Evolutionary conservation across 768 basidiomycete species (phyloP).

Genomic region (Cyclocybe cylindracea): DNA sequence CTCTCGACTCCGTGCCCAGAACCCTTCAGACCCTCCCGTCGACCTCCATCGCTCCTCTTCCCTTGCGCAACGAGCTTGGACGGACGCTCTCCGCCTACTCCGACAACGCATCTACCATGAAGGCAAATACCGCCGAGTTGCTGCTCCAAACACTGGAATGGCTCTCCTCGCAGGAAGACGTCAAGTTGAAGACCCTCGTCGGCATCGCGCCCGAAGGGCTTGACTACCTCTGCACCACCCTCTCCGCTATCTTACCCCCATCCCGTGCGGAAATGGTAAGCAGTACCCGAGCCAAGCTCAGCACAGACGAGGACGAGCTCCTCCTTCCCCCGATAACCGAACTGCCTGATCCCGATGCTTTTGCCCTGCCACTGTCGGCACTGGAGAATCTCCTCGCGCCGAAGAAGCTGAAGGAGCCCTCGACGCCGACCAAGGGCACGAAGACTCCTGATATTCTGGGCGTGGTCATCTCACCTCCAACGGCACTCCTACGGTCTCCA

Average conservation of each 20-base stretch:
- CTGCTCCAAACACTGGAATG: constrained; percentile 53
- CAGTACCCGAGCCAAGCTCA: constrained; percentile 28
- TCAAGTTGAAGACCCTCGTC: constrained; percentile 45
- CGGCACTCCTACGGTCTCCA: constrained; percentile 68
- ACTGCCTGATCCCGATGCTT: constrained; percentile 33
- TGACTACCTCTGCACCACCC: constrained; percentile 43
- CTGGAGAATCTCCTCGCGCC: constrained; percentile 51
- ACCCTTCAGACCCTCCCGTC: constrained; percentile 25
- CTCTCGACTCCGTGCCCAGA: constrained; percentile 22
- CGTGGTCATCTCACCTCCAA: constrained; percentile 70
- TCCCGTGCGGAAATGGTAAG: constrained; percentile 22
- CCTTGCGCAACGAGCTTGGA: constrained; percentile 35
- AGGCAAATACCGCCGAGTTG: constrained; percentile 36
- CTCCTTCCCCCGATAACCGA: constrained; percentile 30
- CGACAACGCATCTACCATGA: constrained; percentile 26
- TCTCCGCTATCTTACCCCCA: constrained; percentile 25
- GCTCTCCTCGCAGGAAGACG: constrained; percentile 46
- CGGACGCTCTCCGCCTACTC: constrained; percentile 30
- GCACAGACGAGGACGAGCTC: constrained; percentile 42
- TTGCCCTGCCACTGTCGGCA: constrained; percentile 47
- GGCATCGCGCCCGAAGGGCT: constrained; percentile 51
- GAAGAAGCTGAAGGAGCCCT: constrained; percentile 34
- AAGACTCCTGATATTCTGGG: constrained; percentile 61
- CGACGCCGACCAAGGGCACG: constrained; percentile 54
- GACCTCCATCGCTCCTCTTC: constrained; percentile 23